These are phyloP conservation scores for Trifolium fragiferum DNA, from an alignment of 306 rosid genomes.

Conservation along the genomic window DNA sequence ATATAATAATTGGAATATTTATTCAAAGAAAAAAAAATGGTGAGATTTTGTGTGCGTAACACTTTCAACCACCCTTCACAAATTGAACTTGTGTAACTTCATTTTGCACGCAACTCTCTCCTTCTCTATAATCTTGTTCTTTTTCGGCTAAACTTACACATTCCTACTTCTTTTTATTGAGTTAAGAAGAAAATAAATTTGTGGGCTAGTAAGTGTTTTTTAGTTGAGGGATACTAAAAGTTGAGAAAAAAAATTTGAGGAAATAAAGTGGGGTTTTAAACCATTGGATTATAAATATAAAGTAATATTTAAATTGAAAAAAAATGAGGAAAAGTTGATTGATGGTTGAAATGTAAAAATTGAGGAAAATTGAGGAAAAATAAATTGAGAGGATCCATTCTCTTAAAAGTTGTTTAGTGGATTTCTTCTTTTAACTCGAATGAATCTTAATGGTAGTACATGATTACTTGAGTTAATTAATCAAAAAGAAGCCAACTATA, in stretches of 20 bases:
- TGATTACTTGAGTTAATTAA: background rate
- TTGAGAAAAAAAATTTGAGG: too few species aligned
- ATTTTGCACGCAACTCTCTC: conserved; percentile 31
- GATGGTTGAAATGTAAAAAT: too few species aligned
- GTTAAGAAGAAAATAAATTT: background rate
- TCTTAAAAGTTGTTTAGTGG: background rate
- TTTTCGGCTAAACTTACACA: background rate
- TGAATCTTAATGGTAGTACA: background rate
- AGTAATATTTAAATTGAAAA: too few species aligned
- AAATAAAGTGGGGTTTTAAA: too few species aligned
- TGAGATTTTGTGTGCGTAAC: conserved; percentile 31
- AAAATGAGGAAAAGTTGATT: too few species aligned
- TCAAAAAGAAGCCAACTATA: background rate
- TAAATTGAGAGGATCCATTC: too few species aligned
- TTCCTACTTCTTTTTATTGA: background rate
- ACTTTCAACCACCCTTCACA: conserved; percentile 38
- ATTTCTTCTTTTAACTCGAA: conserved; percentile 2
- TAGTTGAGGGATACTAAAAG: background rate
- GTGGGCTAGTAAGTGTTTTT: background rate
- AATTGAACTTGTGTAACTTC: conserved; percentile 12
- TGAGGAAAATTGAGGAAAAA: too few species aligned
- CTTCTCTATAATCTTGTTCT: conserved; percentile 23
- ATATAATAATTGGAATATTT: background rate
- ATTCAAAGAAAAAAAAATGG: background rate
- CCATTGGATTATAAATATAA: too few species aligned